phyloP scores from a whole-genome alignment of 1,139 yeast genomes.

The Pichia sp. region DNA sequence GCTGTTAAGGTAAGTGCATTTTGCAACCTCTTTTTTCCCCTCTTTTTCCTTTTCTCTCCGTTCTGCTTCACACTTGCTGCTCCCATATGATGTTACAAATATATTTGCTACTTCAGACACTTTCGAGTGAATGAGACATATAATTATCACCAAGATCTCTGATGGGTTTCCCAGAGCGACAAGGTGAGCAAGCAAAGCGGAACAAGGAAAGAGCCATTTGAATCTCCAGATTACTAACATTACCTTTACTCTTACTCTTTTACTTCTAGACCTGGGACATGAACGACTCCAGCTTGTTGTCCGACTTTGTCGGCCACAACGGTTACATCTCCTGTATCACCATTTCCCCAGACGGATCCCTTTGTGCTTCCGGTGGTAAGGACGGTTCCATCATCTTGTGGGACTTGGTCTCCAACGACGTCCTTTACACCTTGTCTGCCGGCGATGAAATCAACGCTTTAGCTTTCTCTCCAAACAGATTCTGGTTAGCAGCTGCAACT shows the following conservation, averaged over 20 bases:
- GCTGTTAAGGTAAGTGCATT: constrained; percentile 87
- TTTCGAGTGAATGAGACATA: constrained; percentile 87
- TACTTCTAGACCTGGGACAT: constrained; percentile 83
- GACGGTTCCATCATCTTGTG: constrained; percentile 98
- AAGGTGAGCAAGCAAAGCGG: background rate
- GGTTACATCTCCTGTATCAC: constrained; percentile 98
- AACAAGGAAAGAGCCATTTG: background rate
- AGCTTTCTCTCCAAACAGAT: constrained; percentile 99
- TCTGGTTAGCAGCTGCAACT: constrained; percentile 99
- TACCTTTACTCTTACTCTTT: background rate
- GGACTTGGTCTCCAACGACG: constrained; percentile 88
- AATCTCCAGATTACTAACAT: constrained; percentile 21
- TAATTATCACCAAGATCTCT: constrained; percentile 97
- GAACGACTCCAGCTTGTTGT: constrained; percentile 65
- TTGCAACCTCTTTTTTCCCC: constrained; percentile 20
- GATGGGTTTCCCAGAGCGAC: constrained; percentile 38
- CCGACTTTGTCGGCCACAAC: constrained; percentile 99
- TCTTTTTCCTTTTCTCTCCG: constrained; percentile 2
- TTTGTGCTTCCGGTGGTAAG: constrained; percentile 99
- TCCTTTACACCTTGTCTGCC: constrained; percentile 91
- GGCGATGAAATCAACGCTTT: constrained; percentile 97
- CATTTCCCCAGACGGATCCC: constrained; percentile 99
- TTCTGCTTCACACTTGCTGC: background rate
- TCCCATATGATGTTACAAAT: constrained; percentile 51
- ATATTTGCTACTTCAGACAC: constrained; percentile 99